Conservation (phyloP, 2,329 filamentous ascomycete species). For the Pseudogymnoascus sp. region DNA sequence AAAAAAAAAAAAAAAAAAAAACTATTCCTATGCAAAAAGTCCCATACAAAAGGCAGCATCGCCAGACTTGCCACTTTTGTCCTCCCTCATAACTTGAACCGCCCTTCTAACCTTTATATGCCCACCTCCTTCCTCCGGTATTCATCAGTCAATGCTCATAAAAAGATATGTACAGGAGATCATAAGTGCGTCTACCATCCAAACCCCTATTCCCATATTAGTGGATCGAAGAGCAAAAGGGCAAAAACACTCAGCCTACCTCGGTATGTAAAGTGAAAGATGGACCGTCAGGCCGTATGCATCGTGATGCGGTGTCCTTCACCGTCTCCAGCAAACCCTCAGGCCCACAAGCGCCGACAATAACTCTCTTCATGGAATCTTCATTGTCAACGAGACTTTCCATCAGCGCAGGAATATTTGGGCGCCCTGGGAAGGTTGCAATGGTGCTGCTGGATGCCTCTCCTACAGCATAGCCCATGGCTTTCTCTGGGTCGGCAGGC, state of each 20-base stretch:
- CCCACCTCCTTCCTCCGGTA: background rate
- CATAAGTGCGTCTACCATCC: background rate
- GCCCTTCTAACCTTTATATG: background rate
- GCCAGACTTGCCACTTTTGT: background rate
- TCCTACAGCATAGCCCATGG: constrained; percentile 1
- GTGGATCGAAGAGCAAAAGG: background rate
- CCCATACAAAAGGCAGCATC: background rate
- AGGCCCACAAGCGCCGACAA: constrained; percentile 44
- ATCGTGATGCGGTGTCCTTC: constrained; percentile 38
- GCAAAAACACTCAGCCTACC: constrained; percentile 2
- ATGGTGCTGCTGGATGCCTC: background rate
- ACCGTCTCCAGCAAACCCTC: constrained; percentile 37
- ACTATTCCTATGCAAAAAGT: background rate
- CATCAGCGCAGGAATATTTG: constrained; percentile 36
- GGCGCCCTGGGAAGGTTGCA: constrained; percentile 30
- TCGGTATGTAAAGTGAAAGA: constrained; percentile 46
- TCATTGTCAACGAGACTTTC: constrained; percentile 31
- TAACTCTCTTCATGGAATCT: constrained; percentile 32
- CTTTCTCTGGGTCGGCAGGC: background rate
- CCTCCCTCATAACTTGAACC: background rate
- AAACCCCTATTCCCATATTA: background rate
- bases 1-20: too few relatives aligned
- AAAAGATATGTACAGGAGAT: background rate
- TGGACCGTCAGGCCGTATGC: constrained; percentile 38
- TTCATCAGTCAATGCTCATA: background rate